Conservation (phyloP, 768 basidiomycete species). For the Trametes cinnabarina region DNA sequence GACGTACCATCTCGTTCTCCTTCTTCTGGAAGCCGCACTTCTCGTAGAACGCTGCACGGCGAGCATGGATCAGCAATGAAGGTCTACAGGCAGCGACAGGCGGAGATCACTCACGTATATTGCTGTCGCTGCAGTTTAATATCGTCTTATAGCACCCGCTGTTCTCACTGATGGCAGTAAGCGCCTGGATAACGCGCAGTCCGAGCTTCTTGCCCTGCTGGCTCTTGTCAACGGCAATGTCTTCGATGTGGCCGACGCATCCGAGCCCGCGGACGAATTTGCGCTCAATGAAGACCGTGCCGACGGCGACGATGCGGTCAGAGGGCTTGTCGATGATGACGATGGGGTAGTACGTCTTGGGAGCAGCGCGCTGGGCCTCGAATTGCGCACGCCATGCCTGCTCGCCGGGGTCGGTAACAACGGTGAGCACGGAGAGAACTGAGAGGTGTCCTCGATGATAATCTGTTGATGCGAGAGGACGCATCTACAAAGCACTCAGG, state of each 20-base stretch:
- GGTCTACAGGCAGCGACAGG: not conserved
- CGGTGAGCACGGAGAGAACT: constrained; percentile 75
- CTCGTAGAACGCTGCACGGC: constrained; percentile 80
- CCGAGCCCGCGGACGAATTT: constrained; percentile 91
- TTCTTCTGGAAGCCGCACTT: constrained; percentile 93
- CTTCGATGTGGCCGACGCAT: constrained; percentile 93
- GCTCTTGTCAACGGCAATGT: constrained; percentile 87
- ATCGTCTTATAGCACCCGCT: constrained; percentile 95
- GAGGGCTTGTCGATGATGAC: constrained; percentile 76
- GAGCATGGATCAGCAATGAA: constrained; percentile 3
- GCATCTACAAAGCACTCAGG: too few relatives aligned
- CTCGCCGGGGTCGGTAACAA: constrained; percentile 64
- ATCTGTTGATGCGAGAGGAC: constrained; percentile 87
- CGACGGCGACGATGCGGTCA: constrained; percentile 81
- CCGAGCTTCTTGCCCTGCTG: constrained; percentile 94
- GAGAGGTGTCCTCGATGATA: constrained; percentile 76
- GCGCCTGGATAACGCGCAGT: constrained; percentile 78
- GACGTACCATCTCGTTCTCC: constrained; percentile 86
- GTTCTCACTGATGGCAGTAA: constrained; percentile 80
- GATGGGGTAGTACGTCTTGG: constrained; percentile 75
- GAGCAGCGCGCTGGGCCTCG: constrained; percentile 49
- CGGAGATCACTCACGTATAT: constrained; percentile 70
- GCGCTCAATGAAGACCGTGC: constrained; percentile 85
- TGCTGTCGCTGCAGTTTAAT: constrained; percentile 87
- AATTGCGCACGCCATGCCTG: constrained; percentile 72